These are phyloP conservation scores for Fusarium anguioides DNA, from an alignment of 2,329 filamentous ascomycete species.

Conservation along the genomic window DNA sequence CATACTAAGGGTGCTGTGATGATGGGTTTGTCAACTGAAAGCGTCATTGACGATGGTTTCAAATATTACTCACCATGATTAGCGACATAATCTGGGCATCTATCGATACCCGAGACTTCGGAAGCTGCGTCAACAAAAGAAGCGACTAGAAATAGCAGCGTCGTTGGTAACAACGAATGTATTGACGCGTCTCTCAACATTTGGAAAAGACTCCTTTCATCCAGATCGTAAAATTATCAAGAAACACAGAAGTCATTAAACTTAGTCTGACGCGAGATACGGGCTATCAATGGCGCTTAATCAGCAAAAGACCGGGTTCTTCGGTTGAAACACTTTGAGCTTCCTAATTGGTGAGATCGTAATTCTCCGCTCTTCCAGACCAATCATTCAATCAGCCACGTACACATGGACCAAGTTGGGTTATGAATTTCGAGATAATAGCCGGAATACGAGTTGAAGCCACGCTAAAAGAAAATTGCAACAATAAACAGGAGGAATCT, in stretches of 20 bases:
- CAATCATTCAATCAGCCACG: too few relatives aligned
- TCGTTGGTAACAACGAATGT: constrained; percentile 1
- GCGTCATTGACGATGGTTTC: not conserved
- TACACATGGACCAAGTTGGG: too few relatives aligned
- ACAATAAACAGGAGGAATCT: not conserved
- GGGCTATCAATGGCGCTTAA: constrained; percentile 5
- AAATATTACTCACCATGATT: constrained; percentile 43
- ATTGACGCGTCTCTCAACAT: constrained; percentile 15
- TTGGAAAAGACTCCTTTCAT: not conserved
- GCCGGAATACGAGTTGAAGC: constrained; percentile 1
- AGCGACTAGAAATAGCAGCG: constrained; percentile 1
- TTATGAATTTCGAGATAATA: not conserved
- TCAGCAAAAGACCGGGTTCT: constrained; percentile 14
- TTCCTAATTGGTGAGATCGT: constrained; percentile 9
- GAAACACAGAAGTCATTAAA: constrained; percentile 16
- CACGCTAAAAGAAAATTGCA: too few relatives aligned
- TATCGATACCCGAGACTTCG: constrained; percentile 11
- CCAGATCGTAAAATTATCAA: not conserved
- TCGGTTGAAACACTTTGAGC: constrained; percentile 4
- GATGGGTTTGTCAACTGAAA: not conserved
- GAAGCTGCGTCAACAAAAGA: constrained; percentile 13
- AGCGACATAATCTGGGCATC: constrained; percentile 47
- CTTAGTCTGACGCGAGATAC: constrained; percentile 8
- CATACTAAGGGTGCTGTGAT: constrained; percentile 48
- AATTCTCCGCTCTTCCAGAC: not conserved